Base-by-base conservation (phyloP, 1,284 basidiomycete genomes). In the Marasmius tenuissimus region DNA sequence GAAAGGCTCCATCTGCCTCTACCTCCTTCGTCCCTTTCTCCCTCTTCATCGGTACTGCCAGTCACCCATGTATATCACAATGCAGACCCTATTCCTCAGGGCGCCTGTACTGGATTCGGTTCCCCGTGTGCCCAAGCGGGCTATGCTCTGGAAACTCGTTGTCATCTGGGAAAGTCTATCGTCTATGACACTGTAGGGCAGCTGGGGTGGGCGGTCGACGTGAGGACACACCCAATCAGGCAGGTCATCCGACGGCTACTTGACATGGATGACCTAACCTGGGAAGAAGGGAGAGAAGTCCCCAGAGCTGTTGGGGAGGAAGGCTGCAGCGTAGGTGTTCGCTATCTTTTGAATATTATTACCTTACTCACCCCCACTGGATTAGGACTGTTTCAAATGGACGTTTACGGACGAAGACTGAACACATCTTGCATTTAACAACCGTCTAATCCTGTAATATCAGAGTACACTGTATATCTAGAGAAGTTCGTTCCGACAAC, bases 171-270 rank as follows among this genome's bases (percentile, higher is more conserved):
- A 8, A 84, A 85, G 69, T 81, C 81, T 37, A 85, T 91, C 58
- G 77, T 87, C 22, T 91, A 97, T 75, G 96, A 98, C 76, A 96
- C 96, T 0, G 90, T 97, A 37, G 81, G 81, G 48, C 88, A 88
- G 71, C 80, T 95, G 16, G 89, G 90, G 8, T 99, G 97, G 97
- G 79, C 81, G 4, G 88, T 89, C 18, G 90, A 93, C 69, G 78
- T 97, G n/a, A 79, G 90, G 59, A 91, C 82, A 55, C 97, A 99
- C 73, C 78, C 86, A 20, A 97, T 98, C 63, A 84, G 81, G 59
- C 82, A 88, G 56, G 79, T 98, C 22, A 89, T 97, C 62, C 85
- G 86, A 11, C 85, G 88, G 62, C 78, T 98, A 12, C 76, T 98
- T 54, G 83, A 87, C 39, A 82, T 86, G 27, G 88, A 93, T 9